Base-by-base conservation (phyloP, 2,329 filamentous ascomycete species). In the Fusarium pseudograminearum region DNA sequence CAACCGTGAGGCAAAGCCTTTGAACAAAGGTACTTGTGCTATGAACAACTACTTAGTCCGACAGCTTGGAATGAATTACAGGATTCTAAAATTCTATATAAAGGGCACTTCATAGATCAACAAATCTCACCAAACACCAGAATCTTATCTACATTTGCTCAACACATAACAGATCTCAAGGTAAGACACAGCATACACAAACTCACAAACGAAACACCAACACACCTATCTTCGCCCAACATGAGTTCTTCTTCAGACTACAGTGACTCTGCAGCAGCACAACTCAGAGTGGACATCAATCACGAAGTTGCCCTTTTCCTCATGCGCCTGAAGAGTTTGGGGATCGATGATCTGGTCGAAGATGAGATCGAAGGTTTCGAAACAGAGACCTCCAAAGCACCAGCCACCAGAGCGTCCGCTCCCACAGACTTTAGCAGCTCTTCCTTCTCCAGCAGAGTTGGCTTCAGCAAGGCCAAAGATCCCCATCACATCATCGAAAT, bases 391-490 rank as follows among this genome's bases (percentile, higher is more conserved):
- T 28, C 26, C 26, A 28, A 9, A 28, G 8, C 26, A 10, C 9
- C 10, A 40, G 11, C 12, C 12, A 4, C 3, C 36, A 20, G 4
- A 22, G 11, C 14, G 2, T 4, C 20, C 12, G 1, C 3, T 22
- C 36, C 12, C 11, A 40, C 11, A 5, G 6, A 3, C 3, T 16
- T 14, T 24, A 20, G 7, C 14, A 22, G 7, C 8, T 42, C 40
- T 10, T 22, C 40, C 3, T 24, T 20, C 3, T 16, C 3, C 40
- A 16, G 24, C 5, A 3, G 4, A 24, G 9, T 4, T 16, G 40
- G 20, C 4, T 3, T 12, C 16, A 41, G 4, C 7, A 41, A 3
- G 20, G 20, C 9, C 4, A 10, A 5, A 16, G 15, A 6, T 1
- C 7, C 14, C 15, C 7, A 24, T 7, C 40, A 42, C 1, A 10